Base-by-base conservation (phyloP, 208 protist genomes). In the Wallacemonas sp. region DNA sequence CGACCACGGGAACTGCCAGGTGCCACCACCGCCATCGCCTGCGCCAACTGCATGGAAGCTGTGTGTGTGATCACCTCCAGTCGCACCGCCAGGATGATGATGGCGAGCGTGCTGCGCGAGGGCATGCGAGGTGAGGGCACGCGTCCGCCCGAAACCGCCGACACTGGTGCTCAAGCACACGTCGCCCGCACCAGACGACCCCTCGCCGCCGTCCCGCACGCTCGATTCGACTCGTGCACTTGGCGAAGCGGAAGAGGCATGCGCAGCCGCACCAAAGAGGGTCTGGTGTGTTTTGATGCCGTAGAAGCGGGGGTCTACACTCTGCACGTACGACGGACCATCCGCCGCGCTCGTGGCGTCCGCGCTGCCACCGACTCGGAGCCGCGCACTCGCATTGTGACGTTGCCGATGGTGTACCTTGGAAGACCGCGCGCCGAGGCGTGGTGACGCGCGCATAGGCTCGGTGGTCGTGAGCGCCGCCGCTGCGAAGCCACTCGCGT, bases 1-100 rank as follows among this genome's bases (percentile, higher is more conserved):
- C 12, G 50, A 57, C 50, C 50, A 57, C 17, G 50, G 50, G 50
- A 57, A 57, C 29, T 57, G 50, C 24, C 24, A 57, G n/a, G 9
- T 19, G 9, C 22, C 5, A n/a, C 19, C 12, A 37, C 8, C 19
- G n/a, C n/a, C n/a, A n/a, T n/a, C n/a, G n/a, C n/a, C n/a, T n/a
- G n/a, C n/a, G n/a, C n/a, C n/a, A n/a, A n/a, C n/a, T n/a, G n/a
- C n/a, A n/a, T n/a, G n/a, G n/a, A n/a, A n/a, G n/a, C n/a, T n/a
- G n/a, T n/a, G n/a, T n/a, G n/a, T n/a, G n/a, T n/a, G n/a, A n/a
- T n/a, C n/a, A n/a, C n/a, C n/a, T n/a, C n/a, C n/a, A n/a, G n/a
- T n/a, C n/a, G n/a, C n/a, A n/a, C n/a, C n/a, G n/a, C n/a, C n/a
- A n/a, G n/a, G n/a, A n/a, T n/a, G n/a, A n/a, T n/a, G n/a, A n/a